Percentiles rank a stretch among this genome's conserved stretches.
phyloP scores from a whole-genome alignment of 768 basidiomycete species.

The Nidularia sp. region DNA sequence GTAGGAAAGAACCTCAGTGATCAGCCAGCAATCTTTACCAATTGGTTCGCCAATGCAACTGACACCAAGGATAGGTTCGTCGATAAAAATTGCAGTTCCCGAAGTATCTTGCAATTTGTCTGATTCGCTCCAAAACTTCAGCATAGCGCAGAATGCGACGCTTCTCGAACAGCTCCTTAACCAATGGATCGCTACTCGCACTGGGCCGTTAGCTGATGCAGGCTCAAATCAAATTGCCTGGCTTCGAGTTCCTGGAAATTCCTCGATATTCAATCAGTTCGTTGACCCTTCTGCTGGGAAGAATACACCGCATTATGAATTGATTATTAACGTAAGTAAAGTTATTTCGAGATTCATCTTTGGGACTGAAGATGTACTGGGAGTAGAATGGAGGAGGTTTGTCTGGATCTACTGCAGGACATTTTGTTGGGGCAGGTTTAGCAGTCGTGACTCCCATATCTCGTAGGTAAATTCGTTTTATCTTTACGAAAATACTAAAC shows the following conservation, averaged over 20 bases:
- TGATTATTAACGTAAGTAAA: conserved; percentile 21
- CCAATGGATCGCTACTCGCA: neutral
- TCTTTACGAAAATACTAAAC: neutral
- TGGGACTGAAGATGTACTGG: neutral
- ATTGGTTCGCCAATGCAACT: conserved; percentile 9
- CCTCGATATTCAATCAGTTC: conserved; percentile 4
- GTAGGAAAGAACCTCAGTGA: conserved; percentile 19
- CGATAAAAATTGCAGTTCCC: neutral
- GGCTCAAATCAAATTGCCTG: conserved; percentile 1
- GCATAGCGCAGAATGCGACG: neutral
- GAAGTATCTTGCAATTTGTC: neutral
- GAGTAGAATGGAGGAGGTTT: neutral
- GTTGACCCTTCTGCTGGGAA: conserved; percentile 7
- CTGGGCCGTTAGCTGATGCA: neutral
- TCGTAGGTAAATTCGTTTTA: neutral
- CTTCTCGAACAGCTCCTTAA: conserved; percentile 1
- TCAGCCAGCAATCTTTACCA: conserved; percentile 12
- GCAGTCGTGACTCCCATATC: neutral
- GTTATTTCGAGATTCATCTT: neutral
- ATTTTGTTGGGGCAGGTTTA: neutral
- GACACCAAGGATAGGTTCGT: conserved; percentile 1
- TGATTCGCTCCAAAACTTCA: neutral
- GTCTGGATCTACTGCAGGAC: neutral
- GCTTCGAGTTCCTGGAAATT: conserved; percentile 5
- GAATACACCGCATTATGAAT: conserved; percentile 16